Percentiles rank a stretch among this genome's conserved stretches.
These are phyloP conservation scores for Fusarium kyushuense DNA, from an alignment of 2,329 filamentous ascomycete genomes.

Conservation along the genomic window DNA sequence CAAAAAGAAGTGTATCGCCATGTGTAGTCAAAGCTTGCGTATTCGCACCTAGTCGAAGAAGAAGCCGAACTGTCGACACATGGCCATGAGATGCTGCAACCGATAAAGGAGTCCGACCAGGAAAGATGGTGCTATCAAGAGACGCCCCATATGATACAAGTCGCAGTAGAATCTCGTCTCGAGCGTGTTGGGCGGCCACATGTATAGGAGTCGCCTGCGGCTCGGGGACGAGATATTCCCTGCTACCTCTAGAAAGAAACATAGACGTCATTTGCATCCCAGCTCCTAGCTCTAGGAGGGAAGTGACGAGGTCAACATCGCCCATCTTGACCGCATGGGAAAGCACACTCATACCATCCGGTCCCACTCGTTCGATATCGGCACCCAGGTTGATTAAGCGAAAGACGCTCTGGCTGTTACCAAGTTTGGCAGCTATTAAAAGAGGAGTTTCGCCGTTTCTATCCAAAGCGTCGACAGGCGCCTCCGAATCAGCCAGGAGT, in stretches of 20 bases:
- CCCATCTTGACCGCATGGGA: constrained; percentile 47
- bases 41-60: constrained; percentile 45
- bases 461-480: constrained; percentile 42
- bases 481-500: constrained; percentile 42
- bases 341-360: constrained; percentile 48
- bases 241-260: constrained; percentile 16
- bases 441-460: constrained; percentile 46
- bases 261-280: constrained; percentile 32
- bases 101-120: constrained; percentile 44
- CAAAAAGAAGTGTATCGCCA: constrained; percentile 46
- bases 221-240: constrained; percentile 44
- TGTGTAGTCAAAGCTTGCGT: constrained; percentile 44
- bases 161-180: constrained; percentile 44
- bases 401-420: constrained; percentile 42
- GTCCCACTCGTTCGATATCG: constrained; percentile 44
- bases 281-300: constrained; percentile 42
- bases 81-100: constrained; percentile 47
- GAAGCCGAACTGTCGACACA: constrained; percentile 45
- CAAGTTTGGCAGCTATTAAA: constrained; percentile 47
- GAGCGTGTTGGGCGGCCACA: constrained; percentile 45
- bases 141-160: constrained; percentile 44
- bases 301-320: constrained; percentile 41
- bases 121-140: constrained; percentile 47
- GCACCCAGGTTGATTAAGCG: constrained; percentile 45
- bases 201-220: constrained; percentile 47